Conservation (phyloP, 2,329 filamentous ascomycete genomes). For the Ascomycota sp. region DNA sequence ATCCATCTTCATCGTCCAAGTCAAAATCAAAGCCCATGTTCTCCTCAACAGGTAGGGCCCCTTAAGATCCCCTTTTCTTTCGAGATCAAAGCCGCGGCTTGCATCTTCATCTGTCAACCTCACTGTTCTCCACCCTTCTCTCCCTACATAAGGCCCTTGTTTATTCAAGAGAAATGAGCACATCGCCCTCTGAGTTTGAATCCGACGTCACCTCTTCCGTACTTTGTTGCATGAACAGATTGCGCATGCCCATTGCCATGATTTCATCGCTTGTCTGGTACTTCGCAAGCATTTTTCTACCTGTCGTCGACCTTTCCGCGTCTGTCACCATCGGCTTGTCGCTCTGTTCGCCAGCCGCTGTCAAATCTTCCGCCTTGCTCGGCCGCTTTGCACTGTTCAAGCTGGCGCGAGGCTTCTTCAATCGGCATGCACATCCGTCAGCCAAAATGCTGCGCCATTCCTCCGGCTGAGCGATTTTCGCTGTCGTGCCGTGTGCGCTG, state of each 20-base stretch:
- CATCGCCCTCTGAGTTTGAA: neutral
- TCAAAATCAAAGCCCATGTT: too few relatives aligned
- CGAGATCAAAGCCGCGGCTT: too few relatives aligned
- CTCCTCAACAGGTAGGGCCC: too few relatives aligned
- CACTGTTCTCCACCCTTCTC: neutral
- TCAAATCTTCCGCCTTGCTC: too few relatives aligned
- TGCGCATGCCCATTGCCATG: neutral
- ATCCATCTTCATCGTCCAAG: too few relatives aligned
- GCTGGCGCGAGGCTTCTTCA: neutral
- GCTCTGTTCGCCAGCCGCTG: too few relatives aligned
- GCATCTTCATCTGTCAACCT: neutral
- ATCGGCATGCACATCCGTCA: neutral
- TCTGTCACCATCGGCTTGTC: too few relatives aligned
- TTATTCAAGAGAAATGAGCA: neutral
- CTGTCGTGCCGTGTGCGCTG: slow-evolving; percentile 30
- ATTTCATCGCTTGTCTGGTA: neutral
- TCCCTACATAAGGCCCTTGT: neutral
- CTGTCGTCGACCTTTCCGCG: too few relatives aligned
- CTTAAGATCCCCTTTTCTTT: too few relatives aligned
- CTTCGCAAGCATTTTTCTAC: too few relatives aligned
- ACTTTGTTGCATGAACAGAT: neutral
- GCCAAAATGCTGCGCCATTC: slow-evolving; percentile 23
- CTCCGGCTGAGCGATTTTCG: slow-evolving; percentile 27
- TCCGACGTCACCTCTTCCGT: neutral
- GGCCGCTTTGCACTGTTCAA: neutral